Conservation (phyloP, 1,284 basidiomycete genomes). For the Microbotryomycetes sp. region DNA sequence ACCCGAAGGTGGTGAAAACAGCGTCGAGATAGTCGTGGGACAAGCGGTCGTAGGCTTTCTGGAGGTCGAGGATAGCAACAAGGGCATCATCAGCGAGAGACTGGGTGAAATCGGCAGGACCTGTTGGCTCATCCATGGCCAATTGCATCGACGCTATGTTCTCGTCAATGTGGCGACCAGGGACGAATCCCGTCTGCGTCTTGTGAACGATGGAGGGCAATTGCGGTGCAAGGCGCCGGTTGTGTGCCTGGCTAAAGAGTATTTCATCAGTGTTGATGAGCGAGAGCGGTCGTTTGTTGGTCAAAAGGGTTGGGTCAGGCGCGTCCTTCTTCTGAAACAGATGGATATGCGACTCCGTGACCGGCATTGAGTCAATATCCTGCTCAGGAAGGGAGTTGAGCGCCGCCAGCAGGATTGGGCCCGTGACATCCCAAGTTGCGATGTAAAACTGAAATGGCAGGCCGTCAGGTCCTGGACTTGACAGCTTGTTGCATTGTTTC, state of each 20-base stretch:
- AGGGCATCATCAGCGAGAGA: not conserved
- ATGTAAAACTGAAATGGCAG: conserved; percentile 5
- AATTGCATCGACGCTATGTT: conserved; percentile 7
- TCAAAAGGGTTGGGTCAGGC: conserved; percentile 2
- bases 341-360: not conserved
- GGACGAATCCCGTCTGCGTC: conserved; percentile 6
- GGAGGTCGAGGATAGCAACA: conserved; percentile 3
- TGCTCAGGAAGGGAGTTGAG: not conserved
- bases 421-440: conserved; percentile 1
- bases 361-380: not conserved
- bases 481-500: conserved; percentile 1
- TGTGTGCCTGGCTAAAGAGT: conserved; percentile 2
- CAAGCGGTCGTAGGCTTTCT: conserved; percentile 10
- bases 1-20: too few relatives aligned
- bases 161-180: conserved; percentile 2
- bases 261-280: conserved; percentile 10
- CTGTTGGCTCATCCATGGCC: conserved; percentile 1
- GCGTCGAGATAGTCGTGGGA: conserved; percentile 1
- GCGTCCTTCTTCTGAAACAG: not conserved
- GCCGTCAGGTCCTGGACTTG: conserved; percentile 9
- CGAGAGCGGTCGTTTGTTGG: conserved; percentile 8
- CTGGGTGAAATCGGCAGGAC: not conserved
- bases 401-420: not conserved
- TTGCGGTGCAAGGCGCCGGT: not conserved
- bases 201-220: not conserved